Evolutionary conservation across 75 land plant species (phyloP), one percentile per base, ranked within the genome.

Genomic region (Pseudotsuga menziesii): DNA sequence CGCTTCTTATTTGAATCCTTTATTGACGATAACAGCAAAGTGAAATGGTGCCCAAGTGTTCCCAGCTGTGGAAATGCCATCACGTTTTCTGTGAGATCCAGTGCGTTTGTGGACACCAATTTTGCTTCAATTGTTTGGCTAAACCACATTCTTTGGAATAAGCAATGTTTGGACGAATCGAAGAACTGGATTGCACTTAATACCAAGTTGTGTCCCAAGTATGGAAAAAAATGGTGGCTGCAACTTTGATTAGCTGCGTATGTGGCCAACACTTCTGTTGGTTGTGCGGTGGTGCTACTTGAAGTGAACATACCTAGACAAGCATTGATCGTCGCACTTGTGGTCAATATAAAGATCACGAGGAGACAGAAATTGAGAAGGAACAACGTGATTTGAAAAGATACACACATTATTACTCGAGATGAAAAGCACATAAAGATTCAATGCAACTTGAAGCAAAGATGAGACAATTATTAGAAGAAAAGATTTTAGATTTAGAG

Each of bases 51-150:
- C 78, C 95, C 95, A 0, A 92, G 95, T 73, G 82, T 88, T 71
- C 98, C 98, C 19, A 89, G 90, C 78, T 94, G 93, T 82, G 98
- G 98, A 39, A 94, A 92, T 85, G 98, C 98, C n/a, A 86, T 94
- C 22, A 89, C 73, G 84, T 81, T 29, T 82, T 78, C 58, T 87
- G 90, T 77, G 98, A 94, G 78, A 90, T 94, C 35, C 93, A 92
- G 77, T 94, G 98, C 61, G 67, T 86, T 11, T 94, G 95, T 76
- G 90, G 90, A 29, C 62, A 83, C 61, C 92, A 94, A 74, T 94
- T 94, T 62, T 94, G 95, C 76, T 94, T 94, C 76, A 87, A 86
- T 64, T 94, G 98, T 78, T 76, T 67, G 44, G 75, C 80, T 35
- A 91, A 89, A 79, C 87, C 98, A 39, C 98, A 94, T 77, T 94